Conservation (phyloP, 148 eudicot genomes). For the Spergularia marina region DNA sequence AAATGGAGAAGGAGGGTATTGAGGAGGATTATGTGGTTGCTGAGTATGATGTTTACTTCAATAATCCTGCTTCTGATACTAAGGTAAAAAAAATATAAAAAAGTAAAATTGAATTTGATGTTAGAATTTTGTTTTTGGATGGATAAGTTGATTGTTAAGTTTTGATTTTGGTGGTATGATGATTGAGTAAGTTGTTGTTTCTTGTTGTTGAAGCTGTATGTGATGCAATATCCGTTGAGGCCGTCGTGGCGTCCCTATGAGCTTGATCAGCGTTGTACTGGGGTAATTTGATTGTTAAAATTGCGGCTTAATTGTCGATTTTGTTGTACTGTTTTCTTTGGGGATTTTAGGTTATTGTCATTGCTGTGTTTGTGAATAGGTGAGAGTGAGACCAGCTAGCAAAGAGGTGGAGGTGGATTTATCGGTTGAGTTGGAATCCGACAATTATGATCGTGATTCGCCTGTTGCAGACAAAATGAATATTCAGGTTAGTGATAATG, state of each 20-base stretch:
- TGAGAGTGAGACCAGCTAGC: conserved; percentile 58
- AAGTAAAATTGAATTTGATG: not conserved
- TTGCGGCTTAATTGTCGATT: not conserved
- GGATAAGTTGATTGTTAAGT: not conserved
- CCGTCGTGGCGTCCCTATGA: conserved; percentile 92
- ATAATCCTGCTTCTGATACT: conserved; percentile 22
- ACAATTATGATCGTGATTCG: conserved; percentile 43
- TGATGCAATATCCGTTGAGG: conserved; percentile 79
- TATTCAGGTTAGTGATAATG: conserved; percentile 50
- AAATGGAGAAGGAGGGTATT: conserved; percentile 26
- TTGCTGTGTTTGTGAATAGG: conserved; percentile 39
- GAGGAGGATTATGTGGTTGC: conserved; percentile 35
- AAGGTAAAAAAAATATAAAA: conserved; percentile 2
- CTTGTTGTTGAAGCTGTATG: conserved; percentile 50
- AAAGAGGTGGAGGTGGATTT: conserved; percentile 72
- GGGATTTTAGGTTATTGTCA: not conserved
- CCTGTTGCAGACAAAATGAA: conserved; percentile 28
- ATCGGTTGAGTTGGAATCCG: conserved; percentile 50
- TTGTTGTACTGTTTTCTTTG: not conserved
- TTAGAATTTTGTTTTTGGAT: not conserved
- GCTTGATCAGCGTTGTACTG: conserved; percentile 64
- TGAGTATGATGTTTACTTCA: conserved; percentile 42
- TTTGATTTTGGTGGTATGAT: not conserved
- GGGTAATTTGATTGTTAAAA: conserved; percentile 36
- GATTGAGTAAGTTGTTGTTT: conserved; percentile 1